A percentile compares a stretch with the other conserved stretches of the same genome.
phyloP scores from a whole-genome alignment of 2,329 filamentous ascomycete species.

The Fusarium albosuccineum region DNA sequence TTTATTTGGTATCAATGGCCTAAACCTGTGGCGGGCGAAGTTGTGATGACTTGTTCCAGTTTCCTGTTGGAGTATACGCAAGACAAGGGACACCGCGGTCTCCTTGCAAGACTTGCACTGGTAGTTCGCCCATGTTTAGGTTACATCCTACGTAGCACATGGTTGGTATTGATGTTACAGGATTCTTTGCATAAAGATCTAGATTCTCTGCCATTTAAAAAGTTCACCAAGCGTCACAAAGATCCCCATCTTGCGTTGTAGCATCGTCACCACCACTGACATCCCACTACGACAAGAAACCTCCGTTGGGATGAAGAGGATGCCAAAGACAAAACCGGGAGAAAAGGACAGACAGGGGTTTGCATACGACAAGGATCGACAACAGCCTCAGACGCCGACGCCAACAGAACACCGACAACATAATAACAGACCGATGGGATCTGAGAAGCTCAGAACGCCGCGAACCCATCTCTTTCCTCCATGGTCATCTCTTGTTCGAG shows the following conservation, averaged over 20 bases:
- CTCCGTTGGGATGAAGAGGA: constrained; percentile 8
- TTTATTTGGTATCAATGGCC: no score
- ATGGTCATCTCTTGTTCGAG: constrained; percentile 13
- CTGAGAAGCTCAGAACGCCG: constrained; percentile 26
- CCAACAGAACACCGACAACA: constrained; percentile 48
- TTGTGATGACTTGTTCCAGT: no score
- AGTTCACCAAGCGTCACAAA: constrained; percentile 21
- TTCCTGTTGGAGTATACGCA: neutral
- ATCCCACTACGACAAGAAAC: constrained; percentile 5
- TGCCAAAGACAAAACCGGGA: constrained; percentile 26
- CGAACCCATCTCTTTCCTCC: constrained; percentile 35
- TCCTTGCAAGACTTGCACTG: neutral
- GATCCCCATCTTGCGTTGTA: neutral
- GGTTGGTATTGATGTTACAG: constrained; percentile 11
- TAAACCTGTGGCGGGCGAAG: no score
- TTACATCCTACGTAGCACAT: neutral
- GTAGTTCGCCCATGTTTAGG: neutral
- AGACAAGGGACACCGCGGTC: neutral
- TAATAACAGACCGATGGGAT: constrained; percentile 38
- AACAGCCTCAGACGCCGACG: constrained; percentile 50
- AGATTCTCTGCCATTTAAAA: constrained; percentile 40
- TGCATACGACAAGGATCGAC: constrained; percentile 42
- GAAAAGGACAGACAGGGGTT: constrained; percentile 34
- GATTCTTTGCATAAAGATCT: constrained; percentile 46
- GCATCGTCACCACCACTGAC: no score